Evolutionary conservation across 257 asterid species (phyloP), one percentile per base, ranked within the genome.

Genomic region (Przewalskia tangutica): DNA sequence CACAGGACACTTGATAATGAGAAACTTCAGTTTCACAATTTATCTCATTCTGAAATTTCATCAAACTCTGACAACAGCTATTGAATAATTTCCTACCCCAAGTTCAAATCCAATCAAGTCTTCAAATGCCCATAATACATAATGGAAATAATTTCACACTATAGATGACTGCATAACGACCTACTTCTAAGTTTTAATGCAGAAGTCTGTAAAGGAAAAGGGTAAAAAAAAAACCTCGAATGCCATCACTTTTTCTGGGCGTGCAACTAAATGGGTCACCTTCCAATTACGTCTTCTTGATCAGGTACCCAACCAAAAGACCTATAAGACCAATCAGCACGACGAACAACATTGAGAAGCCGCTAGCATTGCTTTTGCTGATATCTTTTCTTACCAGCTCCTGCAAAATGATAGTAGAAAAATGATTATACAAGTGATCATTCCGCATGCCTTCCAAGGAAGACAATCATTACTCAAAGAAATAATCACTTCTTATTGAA

Each of bases 241-340:
- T 7, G 62, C 27, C 27, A 53, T 50, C 36, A 14, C 46, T 27
- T 48, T 48, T 23, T 16, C 62, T 23, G 80, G 46, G 46, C 27
- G 23, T n/a, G 44, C 62, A 75, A 1, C 46, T 27, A 27, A 27
- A 44, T 48, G 79, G 3, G 12, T 50, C 62, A 50, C 63, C 63
- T 75, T 50, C 46, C 62, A 50, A 50, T 60, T 60, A 79, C 8
- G 76, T 42, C 83, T 64, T 80, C 83, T 82, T 85, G 89, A 91
- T 82, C 66, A 88, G 85, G 87, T 90, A 92, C 73, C 97, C 97
- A 17, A 87, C 68, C 85, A 89, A 83, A 51, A 92, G 68, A 77
- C 98, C 97, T 1, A 91, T 6, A 48, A 94, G 82, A 71, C 91
- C 87, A 59, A 91, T 58, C 20, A 91, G 78, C 55, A 90, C 77